These are phyloP conservation scores for Camelina neglecta DNA, from an alignment of 345 rosid species.

Conservation along the genomic window DNA sequence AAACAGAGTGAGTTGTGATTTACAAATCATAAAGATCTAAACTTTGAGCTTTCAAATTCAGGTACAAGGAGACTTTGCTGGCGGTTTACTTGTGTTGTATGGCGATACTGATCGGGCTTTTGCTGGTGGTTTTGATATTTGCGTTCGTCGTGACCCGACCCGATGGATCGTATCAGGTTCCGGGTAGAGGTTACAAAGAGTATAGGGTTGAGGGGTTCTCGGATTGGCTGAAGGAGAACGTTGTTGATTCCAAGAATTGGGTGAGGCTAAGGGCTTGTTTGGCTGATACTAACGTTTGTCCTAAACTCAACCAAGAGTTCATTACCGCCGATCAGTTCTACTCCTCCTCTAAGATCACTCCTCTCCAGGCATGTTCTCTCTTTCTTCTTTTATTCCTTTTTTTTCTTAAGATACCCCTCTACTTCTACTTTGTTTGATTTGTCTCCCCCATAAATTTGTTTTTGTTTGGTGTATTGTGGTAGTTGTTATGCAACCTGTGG, in stretches of 20 bases:
- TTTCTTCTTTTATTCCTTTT: neutral
- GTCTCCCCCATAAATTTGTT: constrained; percentile 16
- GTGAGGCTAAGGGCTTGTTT: constrained; percentile 68
- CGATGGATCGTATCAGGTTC: constrained; percentile 70
- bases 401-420: neutral
- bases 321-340: constrained; percentile 78
- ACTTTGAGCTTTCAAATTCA: constrained; percentile 6
- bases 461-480: neutral
- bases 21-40: constrained; percentile 3
- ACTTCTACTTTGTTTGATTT: constrained; percentile 8
- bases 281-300: constrained; percentile 65
- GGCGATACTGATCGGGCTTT: constrained; percentile 80
- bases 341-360: constrained; percentile 57
- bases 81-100: constrained; percentile 88
- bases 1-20: neutral
- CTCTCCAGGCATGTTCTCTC: constrained; percentile 68
- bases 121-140: constrained; percentile 68
- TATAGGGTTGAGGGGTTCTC: constrained; percentile 74
- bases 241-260: constrained; percentile 70
- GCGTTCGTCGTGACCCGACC: constrained; percentile 82
- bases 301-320: constrained; percentile 60
- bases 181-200: constrained; percentile 72
- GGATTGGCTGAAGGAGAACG: constrained; percentile 69
- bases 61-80: constrained; percentile 75
- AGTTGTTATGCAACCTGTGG: neutral